phyloP scores from a whole-genome alignment of 108 stramenopile species.

The Pseudonitzschia delicatissima region DNA sequence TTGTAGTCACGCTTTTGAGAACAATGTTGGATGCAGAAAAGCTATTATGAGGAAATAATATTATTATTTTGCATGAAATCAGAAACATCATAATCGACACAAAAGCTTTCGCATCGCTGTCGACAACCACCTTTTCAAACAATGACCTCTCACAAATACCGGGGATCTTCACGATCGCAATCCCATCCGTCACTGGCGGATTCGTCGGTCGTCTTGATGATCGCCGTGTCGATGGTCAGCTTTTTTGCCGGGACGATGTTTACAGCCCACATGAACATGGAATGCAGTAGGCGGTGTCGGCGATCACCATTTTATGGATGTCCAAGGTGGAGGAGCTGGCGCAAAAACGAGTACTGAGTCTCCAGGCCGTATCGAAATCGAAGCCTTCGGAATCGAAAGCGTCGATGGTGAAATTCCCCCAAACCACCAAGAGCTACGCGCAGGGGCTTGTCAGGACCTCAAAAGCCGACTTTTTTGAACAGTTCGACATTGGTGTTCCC shows the following conservation, averaged over 20 bases:
- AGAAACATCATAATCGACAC: no score
- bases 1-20: no score
- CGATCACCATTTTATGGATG: not conserved
- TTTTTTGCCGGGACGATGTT: slow-evolving; percentile 33
- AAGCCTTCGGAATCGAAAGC: not conserved
- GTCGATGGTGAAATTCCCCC: slow-evolving; percentile 35
- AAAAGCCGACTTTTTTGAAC: slow-evolving; percentile 55
- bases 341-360: slow-evolving; percentile 25
- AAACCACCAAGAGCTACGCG: slow-evolving; percentile 36
- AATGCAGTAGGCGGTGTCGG: not conserved
- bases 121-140: no score
- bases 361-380: not conserved
- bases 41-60: no score
- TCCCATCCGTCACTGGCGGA: not conserved
- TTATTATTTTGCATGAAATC: no score
- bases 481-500: slow-evolving; percentile 67
- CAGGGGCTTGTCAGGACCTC: slow-evolving; percentile 36
- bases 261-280: slow-evolving; percentile 25
- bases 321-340: slow-evolving; percentile 22
- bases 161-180: no score
- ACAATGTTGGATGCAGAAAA: no score
- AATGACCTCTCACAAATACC: no score
- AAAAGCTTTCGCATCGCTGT: no score
- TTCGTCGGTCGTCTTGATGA: slow-evolving; percentile 8
- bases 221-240: slow-evolving; percentile 23